A percentile compares a stretch with the other conserved stretches of the same genome.
phyloP scores from a whole-genome alignment of 2,329 filamentous ascomycete species.

The Pseudocercospora crystallina region DNA sequence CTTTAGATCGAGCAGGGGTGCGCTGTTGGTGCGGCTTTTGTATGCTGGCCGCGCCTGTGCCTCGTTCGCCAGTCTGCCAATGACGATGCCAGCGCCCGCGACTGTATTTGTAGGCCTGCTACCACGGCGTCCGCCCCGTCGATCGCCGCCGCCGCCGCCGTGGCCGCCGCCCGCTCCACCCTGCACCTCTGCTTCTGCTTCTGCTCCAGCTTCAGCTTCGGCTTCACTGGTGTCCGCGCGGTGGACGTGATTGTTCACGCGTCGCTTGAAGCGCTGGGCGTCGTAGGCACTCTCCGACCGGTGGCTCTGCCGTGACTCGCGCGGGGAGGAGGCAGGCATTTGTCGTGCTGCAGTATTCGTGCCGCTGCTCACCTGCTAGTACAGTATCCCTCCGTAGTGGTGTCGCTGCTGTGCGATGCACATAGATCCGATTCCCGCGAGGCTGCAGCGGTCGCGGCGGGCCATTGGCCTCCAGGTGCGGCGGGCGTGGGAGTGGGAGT shows the following conservation, averaged over 20 bases:
- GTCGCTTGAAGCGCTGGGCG: conserved; percentile 15
- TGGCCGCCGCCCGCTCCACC: neutral
- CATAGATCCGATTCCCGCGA: too few relatives aligned
- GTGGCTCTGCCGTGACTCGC: too few relatives aligned
- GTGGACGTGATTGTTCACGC: neutral
- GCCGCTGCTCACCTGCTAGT: too few relatives aligned
- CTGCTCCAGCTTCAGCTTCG: neutral
- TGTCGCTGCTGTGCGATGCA: too few relatives aligned
- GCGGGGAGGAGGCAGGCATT: too few relatives aligned
- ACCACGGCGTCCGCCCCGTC: neutral
- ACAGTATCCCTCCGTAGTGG: too few relatives aligned
- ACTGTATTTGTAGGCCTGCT: conserved; percentile 1
- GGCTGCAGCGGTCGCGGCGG: too few relatives aligned
- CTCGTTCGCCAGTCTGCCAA: conserved; percentile 1
- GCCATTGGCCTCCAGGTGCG: too few relatives aligned
- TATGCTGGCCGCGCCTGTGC: neutral
- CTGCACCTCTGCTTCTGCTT: conserved; percentile 8
- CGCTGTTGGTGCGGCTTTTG: conserved; percentile 12
- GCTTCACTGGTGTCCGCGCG: too few relatives aligned
- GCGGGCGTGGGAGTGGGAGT: too few relatives aligned
- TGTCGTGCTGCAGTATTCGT: too few relatives aligned
- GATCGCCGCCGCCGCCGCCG: too few relatives aligned
- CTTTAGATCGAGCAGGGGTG: conserved; percentile 7
- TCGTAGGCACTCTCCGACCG: conserved; percentile 8
- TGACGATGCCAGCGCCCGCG: neutral